Evolutionary conservation across 163 green algal genomes (phyloP), one percentile per base, ranked within the genome.

Genomic region (Chlamydomonas reinhardtii): DNA sequence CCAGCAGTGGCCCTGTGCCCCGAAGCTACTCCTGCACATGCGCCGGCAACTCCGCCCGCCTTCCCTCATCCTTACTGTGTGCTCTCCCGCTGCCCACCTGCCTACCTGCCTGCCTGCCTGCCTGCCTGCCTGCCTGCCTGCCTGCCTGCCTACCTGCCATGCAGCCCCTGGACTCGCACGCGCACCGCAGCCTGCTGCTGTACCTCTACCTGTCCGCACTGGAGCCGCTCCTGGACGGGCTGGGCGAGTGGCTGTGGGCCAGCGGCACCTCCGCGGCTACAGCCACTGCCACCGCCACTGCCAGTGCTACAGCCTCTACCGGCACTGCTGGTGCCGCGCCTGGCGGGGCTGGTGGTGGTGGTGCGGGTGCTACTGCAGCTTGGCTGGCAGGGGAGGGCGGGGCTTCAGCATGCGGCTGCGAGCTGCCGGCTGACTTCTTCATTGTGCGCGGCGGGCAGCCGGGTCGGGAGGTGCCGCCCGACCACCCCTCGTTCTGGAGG

Each of bases 381-480:
- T n/a, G n/a, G n/a, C 17, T 22, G 6, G 22, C 35, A n/a, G n/a
- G n/a, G 31, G 79, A 15, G 59, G 59, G 59, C 6, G 59, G 24
- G 19, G 59, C 19, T 11, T 19, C 0, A n/a, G 59, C 19, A 1
- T 3, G 22, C 48, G 48, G 48, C 48, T 17, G 48, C 14, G 48
- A 85, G 78, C 78, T 85, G 43, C 78, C 78, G 6, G 12, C 70
- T 16, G 80, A 86, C 29, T 86, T 86, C 37, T 86, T 86, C 70
- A 86, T 86, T 70, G 56, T 66, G 56, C 69, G 80, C 11, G 80
- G 80, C 17, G 80, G 78, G 12, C 31, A 37, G 34, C 52, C 68
- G 14, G 79, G 79, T 20, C 31, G 66, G 22, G 77, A 85, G 77
- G 79, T 85, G 32, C 52, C 79, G 20, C 32, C 79, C 8, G 79